These are phyloP conservation scores for Vitis rotundifolia DNA, from an alignment of 164 flowering plant species.

Conservation along the genomic window DNA sequence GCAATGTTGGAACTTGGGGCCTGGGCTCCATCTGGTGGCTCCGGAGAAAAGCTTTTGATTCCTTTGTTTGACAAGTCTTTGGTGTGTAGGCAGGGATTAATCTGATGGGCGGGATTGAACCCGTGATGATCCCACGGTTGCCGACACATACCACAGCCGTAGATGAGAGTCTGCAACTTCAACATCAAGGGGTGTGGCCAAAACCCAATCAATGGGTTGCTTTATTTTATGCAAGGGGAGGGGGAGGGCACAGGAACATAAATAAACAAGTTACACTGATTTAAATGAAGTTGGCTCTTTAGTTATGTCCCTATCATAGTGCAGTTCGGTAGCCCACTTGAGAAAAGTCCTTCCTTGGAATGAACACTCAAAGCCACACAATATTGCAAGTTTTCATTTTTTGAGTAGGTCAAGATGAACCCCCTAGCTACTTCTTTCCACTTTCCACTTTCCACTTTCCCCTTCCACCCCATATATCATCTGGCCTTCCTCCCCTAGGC, in stretches of 20 bases:
- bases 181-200: not conserved
- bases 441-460: no score
- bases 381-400: not conserved
- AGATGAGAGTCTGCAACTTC: not conserved
- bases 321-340: conserved; percentile 26
- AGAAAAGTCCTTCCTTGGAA: conserved; percentile 20
- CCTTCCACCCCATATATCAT: not conserved
- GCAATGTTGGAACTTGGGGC: not conserved
- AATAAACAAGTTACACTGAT: not conserved
- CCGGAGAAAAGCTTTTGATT: not conserved
- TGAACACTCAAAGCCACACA: not conserved
- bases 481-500: not conserved
- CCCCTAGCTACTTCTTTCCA: no score
- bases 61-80: conserved; percentile 2
- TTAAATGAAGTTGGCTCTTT: not conserved
- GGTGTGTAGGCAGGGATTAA: no score
- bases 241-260: not conserved
- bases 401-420: not conserved
- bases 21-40: not conserved
- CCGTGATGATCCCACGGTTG: not conserved
- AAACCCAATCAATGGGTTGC: no score
- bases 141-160: not conserved
- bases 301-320: conserved; percentile 11
- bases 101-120: not conserved
- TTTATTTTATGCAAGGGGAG: no score